These are phyloP conservation scores for Lentinula raphanica DNA, from an alignment of 768 basidiomycete species.

Conservation along the genomic window DNA sequence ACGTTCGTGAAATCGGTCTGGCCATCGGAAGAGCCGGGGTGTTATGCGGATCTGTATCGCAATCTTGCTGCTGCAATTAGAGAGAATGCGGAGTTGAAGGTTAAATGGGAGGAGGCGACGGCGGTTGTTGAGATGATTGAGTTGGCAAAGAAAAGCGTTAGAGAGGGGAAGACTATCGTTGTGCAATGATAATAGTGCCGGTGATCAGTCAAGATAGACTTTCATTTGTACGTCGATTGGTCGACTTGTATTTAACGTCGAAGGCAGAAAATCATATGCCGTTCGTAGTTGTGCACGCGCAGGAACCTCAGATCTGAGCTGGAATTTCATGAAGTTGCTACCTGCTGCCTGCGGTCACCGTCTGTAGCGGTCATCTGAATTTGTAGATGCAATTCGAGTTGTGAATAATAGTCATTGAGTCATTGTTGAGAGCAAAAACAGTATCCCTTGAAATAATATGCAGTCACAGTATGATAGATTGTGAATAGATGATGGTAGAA, in stretches of 20 bases:
- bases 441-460: no score
- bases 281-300: no score
- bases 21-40: slow-evolving; percentile 55
- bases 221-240: neutral
- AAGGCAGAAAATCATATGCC: no score
- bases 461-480: no score
- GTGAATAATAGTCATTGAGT: no score
- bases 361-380: no score
- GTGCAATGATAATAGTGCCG: slow-evolving; percentile 18
- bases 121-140: slow-evolving; percentile 75
- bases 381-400: no score
- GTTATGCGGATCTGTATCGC: slow-evolving; percentile 56
- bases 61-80: slow-evolving; percentile 64
- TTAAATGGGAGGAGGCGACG: slow-evolving; percentile 73
- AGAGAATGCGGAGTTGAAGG: slow-evolving; percentile 42
- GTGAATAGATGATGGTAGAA: neutral
- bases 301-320: no score
- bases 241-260: no score
- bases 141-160: slow-evolving; percentile 61
- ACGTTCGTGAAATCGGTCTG: slow-evolving; percentile 41
- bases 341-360: no score
- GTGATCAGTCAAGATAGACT: neutral
- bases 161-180: slow-evolving; percentile 42
- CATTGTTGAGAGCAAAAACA: no score
- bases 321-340: no score